Percentiles rank a stretch among this genome's conserved stretches.
These are phyloP conservation scores for Escovopsis sp. DNA, from an alignment of 2,329 filamentous ascomycete genomes.

Conservation along the genomic window DNA sequence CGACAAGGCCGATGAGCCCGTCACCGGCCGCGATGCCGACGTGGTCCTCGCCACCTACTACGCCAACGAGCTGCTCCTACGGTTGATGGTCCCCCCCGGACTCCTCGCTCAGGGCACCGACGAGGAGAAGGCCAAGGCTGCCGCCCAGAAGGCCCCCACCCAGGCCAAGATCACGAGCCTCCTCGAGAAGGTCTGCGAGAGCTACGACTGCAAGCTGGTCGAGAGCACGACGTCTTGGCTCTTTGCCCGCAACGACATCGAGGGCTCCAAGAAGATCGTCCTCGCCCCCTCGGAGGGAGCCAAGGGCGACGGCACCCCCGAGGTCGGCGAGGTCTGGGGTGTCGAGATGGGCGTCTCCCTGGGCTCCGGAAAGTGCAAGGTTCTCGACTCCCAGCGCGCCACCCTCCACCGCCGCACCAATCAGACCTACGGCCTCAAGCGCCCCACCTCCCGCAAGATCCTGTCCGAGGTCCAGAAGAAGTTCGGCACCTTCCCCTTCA, in stretches of 20 bases:
- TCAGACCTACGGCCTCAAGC: conserved; percentile 86
- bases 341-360: conserved; percentile 89
- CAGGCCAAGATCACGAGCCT: conserved; percentile 78
- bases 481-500: conserved; percentile 97
- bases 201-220: conserved; percentile 81
- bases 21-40: conserved; percentile 70
- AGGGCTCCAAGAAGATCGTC: conserved; percentile 95
- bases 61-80: conserved; percentile 85
- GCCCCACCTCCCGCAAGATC: conserved; percentile 81
- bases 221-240: conserved; percentile 98
- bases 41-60: conserved; percentile 84
- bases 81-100: conserved; percentile 84
- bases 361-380: conserved; percentile 90
- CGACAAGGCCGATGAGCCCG: conserved; percentile 44
- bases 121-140: conserved; percentile 89
- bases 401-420: conserved; percentile 88
- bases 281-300: conserved; percentile 71
- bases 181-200: conserved; percentile 81
- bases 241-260: conserved; percentile 94
- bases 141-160: conserved; percentile 65
- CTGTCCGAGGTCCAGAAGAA: conserved; percentile 93
- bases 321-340: conserved; percentile 91
- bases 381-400: conserved; percentile 66
- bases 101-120: conserved; percentile 69
- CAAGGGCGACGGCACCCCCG: conserved; percentile 80